Base-by-base conservation (phyloP, 768 basidiomycete genomes). In the Pisolithus albus region DNA sequence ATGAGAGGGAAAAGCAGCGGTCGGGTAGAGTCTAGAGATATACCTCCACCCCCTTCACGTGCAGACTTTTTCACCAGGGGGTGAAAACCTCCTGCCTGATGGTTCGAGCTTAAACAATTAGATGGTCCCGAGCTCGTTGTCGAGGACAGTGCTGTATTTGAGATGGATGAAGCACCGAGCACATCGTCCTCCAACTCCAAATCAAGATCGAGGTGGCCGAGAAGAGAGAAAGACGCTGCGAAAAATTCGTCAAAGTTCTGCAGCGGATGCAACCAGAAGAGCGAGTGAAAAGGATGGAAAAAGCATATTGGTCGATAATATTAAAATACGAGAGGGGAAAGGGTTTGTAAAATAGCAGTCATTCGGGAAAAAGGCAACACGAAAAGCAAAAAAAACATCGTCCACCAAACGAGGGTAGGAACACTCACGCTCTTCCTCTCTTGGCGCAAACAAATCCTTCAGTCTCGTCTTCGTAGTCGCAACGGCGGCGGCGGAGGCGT, bases 131-230 rank as follows among this genome's bases (percentile, higher is more conserved):
- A 50, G 37, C 54, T 32, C 10, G 44, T 7, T 2, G 7, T 44
- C 19, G 47, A 52, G 7, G 41, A 23, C 52, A 46, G 39, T 42
- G 50, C 47, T 0, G 59, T 36, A 4, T 58, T 63, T 5, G 74
- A 66, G 37, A 60, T 55, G 24, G 47, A 41, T 5, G 13, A 23
- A 19, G 58, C 49, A 18, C 63, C 64, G 40, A 65, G 59, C 26
- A 78, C 51, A 36, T 81, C 80, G n/a, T 80, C 77, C 47, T 86
- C 84, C 15, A 86, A 70, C 45, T 86, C 86, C 30, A 83, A 71
- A 53, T 90, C 88, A 19, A 90, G 72, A 46, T 87, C 82, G 34
- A 91, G 77, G 55, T 89, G 82, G 0, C 77, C 78, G 4, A 90
- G 72, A n/a, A 91, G 72, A 9, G 89, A 89, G 66, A 91, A 91